A percentile compares a stretch with the other conserved stretches of the same genome.
Evolutionary conservation across 2,329 filamentous ascomycete species (phyloP).

Genomic region (Penicillium sp.): DNA sequence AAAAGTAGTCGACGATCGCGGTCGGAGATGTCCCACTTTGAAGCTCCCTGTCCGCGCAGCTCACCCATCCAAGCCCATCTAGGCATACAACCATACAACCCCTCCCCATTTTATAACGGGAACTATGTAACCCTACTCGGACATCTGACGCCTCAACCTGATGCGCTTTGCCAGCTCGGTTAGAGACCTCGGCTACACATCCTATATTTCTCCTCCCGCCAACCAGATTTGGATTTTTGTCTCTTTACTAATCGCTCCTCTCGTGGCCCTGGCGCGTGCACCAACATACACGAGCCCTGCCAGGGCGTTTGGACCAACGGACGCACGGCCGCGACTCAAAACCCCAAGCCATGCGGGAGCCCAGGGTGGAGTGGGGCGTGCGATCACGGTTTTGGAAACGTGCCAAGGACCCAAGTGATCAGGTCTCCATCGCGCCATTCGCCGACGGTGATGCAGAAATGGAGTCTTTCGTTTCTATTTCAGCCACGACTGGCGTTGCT

Average conservation of each 20-base stretch:
- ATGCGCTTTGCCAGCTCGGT: conserved; percentile 14
- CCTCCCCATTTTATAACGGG: conserved; percentile 14
- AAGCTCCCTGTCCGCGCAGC: not conserved
- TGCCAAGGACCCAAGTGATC: conserved; percentile 17
- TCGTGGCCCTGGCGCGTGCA: conserved; percentile 12
- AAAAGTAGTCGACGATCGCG: conserved; percentile 7
- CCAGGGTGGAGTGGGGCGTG: conserved; percentile 13
- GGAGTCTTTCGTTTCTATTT: not conserved
- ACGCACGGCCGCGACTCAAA: conserved; percentile 21
- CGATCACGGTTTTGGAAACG: conserved; percentile 12
- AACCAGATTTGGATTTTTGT: not conserved
- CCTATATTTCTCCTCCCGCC: conserved; percentile 2
- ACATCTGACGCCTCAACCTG: conserved; percentile 17
- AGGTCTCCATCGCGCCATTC: conserved; percentile 14
- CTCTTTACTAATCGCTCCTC: not conserved
- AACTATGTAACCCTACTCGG: conserved; percentile 32
- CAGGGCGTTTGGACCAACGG: conserved; percentile 10
- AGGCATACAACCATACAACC: conserved; percentile 9
- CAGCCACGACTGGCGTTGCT: not conserved
- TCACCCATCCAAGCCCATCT: not conserved
- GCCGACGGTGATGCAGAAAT: conserved; percentile 7
- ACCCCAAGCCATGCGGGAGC: conserved; percentile 9
- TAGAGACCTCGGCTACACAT: conserved; percentile 20
- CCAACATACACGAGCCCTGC: conserved; percentile 14
- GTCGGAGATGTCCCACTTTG: conserved; percentile 18